These are phyloP conservation scores for Globisporangium recalcitrans DNA, from an alignment of 352 stramenopile species.

Conservation along the genomic window DNA sequence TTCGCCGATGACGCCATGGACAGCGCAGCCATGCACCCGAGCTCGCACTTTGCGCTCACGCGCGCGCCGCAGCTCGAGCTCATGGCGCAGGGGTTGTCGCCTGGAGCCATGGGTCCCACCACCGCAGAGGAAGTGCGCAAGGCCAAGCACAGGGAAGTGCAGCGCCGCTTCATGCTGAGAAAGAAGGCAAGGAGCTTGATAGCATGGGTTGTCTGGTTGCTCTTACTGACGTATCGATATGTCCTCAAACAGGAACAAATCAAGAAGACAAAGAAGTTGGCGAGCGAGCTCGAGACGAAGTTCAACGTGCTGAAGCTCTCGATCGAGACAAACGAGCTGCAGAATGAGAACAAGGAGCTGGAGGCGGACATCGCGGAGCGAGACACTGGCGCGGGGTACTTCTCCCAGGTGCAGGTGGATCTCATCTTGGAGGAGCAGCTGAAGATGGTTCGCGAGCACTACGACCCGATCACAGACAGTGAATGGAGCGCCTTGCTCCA, in stretches of 20 bases:
- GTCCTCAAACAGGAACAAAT: constrained; percentile 22
- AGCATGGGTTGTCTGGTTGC: neutral
- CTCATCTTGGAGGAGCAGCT: constrained; percentile 20
- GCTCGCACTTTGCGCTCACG: neutral
- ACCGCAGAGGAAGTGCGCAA: constrained; percentile 23
- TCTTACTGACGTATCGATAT: neutral
- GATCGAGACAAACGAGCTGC: constrained; percentile 20
- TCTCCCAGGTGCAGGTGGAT: constrained; percentile 20
- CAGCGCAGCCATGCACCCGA: neutral
- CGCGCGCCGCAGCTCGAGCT: neutral
- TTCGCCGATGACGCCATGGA: neutral
- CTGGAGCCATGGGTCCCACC: neutral
- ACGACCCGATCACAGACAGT: neutral
- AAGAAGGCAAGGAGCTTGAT: constrained; percentile 23
- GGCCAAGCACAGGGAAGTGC: constrained; percentile 38
- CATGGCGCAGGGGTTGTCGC: constrained; percentile 1
- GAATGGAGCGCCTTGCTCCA: constrained; percentile 19
- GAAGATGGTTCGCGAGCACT: constrained; percentile 12
- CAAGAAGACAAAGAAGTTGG: constrained; percentile 23
- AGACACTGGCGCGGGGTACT: neutral
- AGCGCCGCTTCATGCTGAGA: constrained; percentile 38
- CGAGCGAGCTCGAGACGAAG: constrained; percentile 25
- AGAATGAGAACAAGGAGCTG: constrained; percentile 23
- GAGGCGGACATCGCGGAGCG: constrained; percentile 6
- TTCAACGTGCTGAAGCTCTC: constrained; percentile 21